phyloP scores from a whole-genome alignment of 1,139 yeast genomes.

The Diutina scorzettiae region DNA sequence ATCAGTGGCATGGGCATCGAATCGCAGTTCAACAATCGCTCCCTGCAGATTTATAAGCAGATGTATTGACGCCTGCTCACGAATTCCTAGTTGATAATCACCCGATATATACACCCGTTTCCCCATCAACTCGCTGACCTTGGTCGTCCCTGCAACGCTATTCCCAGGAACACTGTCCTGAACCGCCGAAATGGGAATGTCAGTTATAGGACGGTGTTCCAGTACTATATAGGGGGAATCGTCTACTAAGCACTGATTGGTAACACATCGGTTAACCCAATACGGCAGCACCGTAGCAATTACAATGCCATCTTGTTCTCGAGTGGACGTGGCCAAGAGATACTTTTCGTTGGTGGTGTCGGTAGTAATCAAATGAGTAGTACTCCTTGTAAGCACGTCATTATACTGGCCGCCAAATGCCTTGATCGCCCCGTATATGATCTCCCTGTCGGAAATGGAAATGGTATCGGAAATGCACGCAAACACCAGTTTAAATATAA shows the following conservation, averaged over 20 bases:
- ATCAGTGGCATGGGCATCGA: slow-evolving; percentile 23
- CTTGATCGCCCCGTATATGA: slow-evolving; percentile 50
- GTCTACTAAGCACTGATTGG: slow-evolving; percentile 35
- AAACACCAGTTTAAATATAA: slow-evolving; percentile 48
- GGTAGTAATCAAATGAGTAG: slow-evolving; percentile 66
- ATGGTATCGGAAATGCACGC: slow-evolving; percentile 51
- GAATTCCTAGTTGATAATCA: slow-evolving; percentile 24
- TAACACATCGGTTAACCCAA: slow-evolving; percentile 68
- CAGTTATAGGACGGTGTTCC: too few species aligned
- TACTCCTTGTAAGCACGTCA: slow-evolving; percentile 51
- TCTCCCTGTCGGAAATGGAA: slow-evolving; percentile 49
- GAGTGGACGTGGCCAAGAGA: slow-evolving; percentile 27
- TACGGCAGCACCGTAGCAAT: slow-evolving; percentile 62
- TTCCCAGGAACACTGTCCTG: too few species aligned
- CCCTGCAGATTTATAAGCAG: slow-evolving; percentile 21
- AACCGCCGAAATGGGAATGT: not conserved
- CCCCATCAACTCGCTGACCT: slow-evolving; percentile 12
- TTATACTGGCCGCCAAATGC: slow-evolving; percentile 68
- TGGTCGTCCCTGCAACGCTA: too few species aligned
- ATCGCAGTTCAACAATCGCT: slow-evolving; percentile 16
- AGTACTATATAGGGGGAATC: slow-evolving; percentile 39
- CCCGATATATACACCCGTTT: slow-evolving; percentile 20
- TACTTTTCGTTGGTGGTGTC: slow-evolving; percentile 41
- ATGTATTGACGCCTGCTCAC: slow-evolving; percentile 17
- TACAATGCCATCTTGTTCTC: slow-evolving; percentile 10